Percentiles rank a stretch among this genome's conserved stretches.
Evolutionary conservation across 345 rosid genomes (phyloP).

Genomic region (Trapa bicornis): DNA sequence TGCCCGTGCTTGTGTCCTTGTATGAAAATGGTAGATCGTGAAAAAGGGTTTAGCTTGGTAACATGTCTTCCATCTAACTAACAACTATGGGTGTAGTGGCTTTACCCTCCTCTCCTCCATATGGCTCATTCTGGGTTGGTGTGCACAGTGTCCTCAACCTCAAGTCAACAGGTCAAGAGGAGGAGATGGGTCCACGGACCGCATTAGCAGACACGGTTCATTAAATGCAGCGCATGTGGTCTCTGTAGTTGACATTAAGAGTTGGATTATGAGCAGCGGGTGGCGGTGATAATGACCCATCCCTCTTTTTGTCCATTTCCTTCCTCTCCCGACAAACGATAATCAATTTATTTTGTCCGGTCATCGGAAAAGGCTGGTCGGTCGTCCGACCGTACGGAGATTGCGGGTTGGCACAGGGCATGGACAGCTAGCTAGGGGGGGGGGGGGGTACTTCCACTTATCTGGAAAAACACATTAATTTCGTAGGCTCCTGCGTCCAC

Average conservation of each 20-base stretch:
- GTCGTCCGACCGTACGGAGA: neutral
- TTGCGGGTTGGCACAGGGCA: neutral
- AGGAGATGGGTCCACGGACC: constrained; percentile 4
- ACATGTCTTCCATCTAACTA: too few relatives aligned
- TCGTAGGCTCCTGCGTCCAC: too few relatives aligned
- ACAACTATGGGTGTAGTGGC: too few relatives aligned
- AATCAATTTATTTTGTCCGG: too few relatives aligned
- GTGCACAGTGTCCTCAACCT: neutral
- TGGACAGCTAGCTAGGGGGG: neutral
- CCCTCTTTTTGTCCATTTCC: neutral
- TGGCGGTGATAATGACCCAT: neutral
- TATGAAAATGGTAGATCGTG: too few relatives aligned
- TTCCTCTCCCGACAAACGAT: neutral
- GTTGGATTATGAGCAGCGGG: neutral
- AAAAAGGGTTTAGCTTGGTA: too few relatives aligned
- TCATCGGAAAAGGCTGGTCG: neutral
- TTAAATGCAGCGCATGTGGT: constrained; percentile 3
- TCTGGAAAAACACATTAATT: too few relatives aligned
- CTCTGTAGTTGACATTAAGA: neutral
- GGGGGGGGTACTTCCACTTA: neutral
- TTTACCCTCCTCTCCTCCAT: too few relatives aligned
- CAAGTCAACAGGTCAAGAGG: neutral
- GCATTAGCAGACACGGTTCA: constrained; percentile 3
- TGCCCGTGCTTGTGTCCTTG: too few relatives aligned
- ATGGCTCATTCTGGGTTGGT: neutral